Base-by-base conservation (phyloP, 192 early-diverging fungal genomes). In the Coemansia sp. region DNA sequence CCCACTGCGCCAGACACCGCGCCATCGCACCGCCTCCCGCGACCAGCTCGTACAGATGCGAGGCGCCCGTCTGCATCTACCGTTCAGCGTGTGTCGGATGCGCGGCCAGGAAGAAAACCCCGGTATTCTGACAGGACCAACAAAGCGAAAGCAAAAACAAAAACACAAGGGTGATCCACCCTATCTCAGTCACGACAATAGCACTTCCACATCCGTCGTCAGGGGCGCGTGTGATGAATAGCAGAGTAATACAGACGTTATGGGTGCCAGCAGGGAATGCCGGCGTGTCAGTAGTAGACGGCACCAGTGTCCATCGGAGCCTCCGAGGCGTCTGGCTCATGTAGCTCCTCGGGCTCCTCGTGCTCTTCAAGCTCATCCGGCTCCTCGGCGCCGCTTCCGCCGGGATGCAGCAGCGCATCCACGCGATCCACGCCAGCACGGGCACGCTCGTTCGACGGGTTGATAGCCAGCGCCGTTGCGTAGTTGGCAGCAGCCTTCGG, bases 401-500 rank as follows among this genome's bases (percentile, higher is more conserved):
- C 48, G 2, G 79, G 81, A 44, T 77, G 68, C 77, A 79, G 65
- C 61, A 84, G 72, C 44, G 64, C 50, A 26, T 79, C 82, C 2
- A 84, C 74, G 6, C 82, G 73, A 13, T 75, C 82, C 12, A 54
- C 62, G 2, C 82, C 82, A 5, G 61, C 50, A 2, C 59, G 26
- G 3, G 82, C 82, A 0, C 76, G 63, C 61, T 75, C 69, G 38
- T 76, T 70, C 11, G 58, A 42, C 5, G 77, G 82, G 6, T 84
- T 76, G 6, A 79, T 49, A 4, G 53, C 41, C 62, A 84, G 43
- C 16, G 82, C 82, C 0, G 67, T 65, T 3, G 69, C 65, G 40
- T 84, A 84, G 59, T 71, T 73, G 6, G 48, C 72, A 0, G 76
- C 74, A 16, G 82, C 82, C 52, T 68, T 65, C 6, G 72, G 73